These are phyloP conservation scores for Xylaria castorea DNA, from an alignment of 495 filamentous ascomycete genomes.

Conservation along the genomic window DNA sequence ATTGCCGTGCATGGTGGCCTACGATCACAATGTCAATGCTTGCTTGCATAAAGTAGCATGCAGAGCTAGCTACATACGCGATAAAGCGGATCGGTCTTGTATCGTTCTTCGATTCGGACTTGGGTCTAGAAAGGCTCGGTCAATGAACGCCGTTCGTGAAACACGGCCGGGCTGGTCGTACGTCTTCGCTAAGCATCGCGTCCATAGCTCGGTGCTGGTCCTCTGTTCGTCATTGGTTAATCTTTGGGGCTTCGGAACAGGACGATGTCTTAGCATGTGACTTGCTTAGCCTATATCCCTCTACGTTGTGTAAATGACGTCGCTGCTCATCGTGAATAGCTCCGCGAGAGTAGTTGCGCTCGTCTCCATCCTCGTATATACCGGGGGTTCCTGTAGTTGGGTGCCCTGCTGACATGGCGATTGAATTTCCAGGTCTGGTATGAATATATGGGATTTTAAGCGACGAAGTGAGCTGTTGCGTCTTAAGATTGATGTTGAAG, in stretches of 20 bases:
- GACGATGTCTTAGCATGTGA: not conserved
- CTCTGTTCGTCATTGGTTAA: slow-evolving; percentile 29
- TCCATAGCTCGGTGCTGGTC: slow-evolving; percentile 38
- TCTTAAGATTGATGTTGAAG: not conserved
- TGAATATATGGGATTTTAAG: not conserved
- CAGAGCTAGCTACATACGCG: slow-evolving; percentile 25
- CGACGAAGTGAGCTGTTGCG: not conserved
- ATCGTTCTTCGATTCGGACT: slow-evolving; percentile 31
- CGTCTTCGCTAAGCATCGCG: slow-evolving; percentile 35
- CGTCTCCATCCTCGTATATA: slow-evolving; percentile 33
- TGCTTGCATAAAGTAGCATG: not conserved
- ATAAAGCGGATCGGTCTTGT: slow-evolving; percentile 38
- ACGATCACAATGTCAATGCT: slow-evolving; percentile 8
- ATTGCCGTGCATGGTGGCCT: slow-evolving; percentile 77
- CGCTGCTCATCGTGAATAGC: slow-evolving; percentile 31
- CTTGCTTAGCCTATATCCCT: slow-evolving; percentile 37
- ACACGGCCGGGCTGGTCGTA: slow-evolving; percentile 7
- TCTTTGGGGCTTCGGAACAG: not conserved
- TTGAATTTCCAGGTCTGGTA: not conserved
- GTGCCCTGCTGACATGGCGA: slow-evolving; percentile 15
- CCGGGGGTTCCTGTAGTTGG: slow-evolving; percentile 27
- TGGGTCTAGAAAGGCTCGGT: slow-evolving; percentile 29
- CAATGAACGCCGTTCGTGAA: slow-evolving; percentile 13
- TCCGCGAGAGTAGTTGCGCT: slow-evolving; percentile 33
- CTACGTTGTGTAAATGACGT: slow-evolving; percentile 33